phyloP scores from a whole-genome alignment of 106 monocot genomes.

The Iris macrosiphon region DNA sequence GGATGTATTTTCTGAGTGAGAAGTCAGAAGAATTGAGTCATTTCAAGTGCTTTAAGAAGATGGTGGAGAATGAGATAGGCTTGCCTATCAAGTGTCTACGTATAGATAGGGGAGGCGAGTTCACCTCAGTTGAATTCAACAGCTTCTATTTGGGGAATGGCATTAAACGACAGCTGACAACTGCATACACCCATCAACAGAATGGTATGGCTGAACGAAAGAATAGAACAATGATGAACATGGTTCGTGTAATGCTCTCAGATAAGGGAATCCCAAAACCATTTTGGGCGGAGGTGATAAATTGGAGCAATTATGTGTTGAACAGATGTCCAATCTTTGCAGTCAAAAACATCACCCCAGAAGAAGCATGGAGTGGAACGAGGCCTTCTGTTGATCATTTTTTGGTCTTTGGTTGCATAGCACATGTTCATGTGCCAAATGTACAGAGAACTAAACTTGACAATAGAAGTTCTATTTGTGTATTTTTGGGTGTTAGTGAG shows the following conservation, averaged over 20 bases:
- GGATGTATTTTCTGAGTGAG: background rate
- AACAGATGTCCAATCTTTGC: background rate
- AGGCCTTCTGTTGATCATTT: background rate
- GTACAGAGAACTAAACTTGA: background rate
- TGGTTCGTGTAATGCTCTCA: background rate
- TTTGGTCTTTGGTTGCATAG: background rate
- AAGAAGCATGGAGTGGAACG: background rate
- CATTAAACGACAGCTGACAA: background rate
- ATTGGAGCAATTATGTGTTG: background rate
- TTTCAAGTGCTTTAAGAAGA: background rate
- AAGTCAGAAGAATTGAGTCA: background rate
- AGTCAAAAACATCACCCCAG: background rate
- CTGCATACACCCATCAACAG: constrained; percentile 6
- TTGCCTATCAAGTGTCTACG: background rate
- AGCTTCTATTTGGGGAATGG: background rate
- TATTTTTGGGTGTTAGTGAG: background rate
- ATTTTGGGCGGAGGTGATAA: background rate
- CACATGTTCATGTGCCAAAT: background rate
- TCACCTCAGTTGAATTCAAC: background rate
- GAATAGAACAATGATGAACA: background rate
- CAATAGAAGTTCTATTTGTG: background rate
- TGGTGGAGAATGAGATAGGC: background rate
- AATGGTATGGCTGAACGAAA: constrained; percentile 2
- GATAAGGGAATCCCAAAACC: background rate
- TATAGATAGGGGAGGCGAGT: background rate